Conservation (phyloP, 352 stramenopile species). For the Phytophthora macrochlamydospora region DNA sequence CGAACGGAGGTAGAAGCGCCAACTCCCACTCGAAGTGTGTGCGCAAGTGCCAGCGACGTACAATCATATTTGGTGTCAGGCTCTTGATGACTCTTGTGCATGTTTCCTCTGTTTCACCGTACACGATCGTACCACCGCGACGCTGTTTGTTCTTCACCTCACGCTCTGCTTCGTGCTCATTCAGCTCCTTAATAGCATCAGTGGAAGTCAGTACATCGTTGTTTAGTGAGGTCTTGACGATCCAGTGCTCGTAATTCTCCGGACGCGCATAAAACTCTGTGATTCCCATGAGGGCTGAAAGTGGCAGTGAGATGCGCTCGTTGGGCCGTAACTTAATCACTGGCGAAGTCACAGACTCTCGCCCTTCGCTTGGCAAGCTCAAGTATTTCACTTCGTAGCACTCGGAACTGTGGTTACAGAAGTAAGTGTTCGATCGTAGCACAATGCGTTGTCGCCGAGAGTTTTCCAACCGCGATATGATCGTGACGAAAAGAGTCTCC, state of each 20-base stretch:
- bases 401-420: conserved; percentile 82
- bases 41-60: conserved; percentile 78
- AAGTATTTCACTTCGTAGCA: conserved; percentile 81
- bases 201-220: conserved; percentile 75
- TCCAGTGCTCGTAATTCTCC: conserved; percentile 71
- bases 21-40: conserved; percentile 86
- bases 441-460: conserved; percentile 63
- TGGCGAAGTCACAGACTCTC: conserved; percentile 56
- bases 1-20: conserved; percentile 75
- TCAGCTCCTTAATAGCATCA: conserved; percentile 59
- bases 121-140: conserved; percentile 73
- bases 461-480: conserved; percentile 77
- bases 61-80: conserved; percentile 72
- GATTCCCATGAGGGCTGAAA: conserved; percentile 80
- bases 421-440: conserved; percentile 81
- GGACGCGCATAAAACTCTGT: conserved; percentile 83
- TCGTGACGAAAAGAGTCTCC: conserved; percentile 68
- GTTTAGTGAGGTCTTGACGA: conserved; percentile 75
- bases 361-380: conserved; percentile 51
- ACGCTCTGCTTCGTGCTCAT: conserved; percentile 54
- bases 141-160: conserved; percentile 59
- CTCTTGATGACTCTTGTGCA: conserved; percentile 76
- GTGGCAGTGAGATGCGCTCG: conserved; percentile 68
- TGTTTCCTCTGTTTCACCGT: conserved; percentile 74
- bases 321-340: conserved; percentile 64